Percentiles rank a stretch among this genome's conserved stretches.
phyloP scores from a whole-genome alignment of 83 land plant genomes.

The Picea abies region DNA sequence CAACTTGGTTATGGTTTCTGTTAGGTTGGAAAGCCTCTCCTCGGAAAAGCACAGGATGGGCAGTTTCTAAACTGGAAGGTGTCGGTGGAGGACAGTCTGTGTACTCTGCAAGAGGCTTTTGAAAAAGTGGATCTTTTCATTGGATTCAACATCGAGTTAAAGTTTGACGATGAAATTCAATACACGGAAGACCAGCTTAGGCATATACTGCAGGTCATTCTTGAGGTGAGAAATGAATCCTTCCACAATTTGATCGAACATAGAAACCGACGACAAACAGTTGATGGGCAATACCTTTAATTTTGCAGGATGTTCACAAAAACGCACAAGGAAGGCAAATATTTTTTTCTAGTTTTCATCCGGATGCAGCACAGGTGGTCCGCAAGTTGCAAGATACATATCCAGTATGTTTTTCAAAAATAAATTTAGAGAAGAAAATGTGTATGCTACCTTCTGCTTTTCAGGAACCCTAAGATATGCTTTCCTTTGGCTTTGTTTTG shows the following conservation, averaged over 20 bases:
- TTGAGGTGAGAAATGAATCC: conserved; percentile 29
- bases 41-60: no score
- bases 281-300: not conserved
- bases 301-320: conserved; percentile 52
- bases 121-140: conserved; percentile 58
- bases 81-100: conserved; percentile 65
- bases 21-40: no score
- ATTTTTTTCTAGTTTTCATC: conserved; percentile 88
- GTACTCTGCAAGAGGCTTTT: conserved; percentile 84
- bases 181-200: conserved; percentile 53
- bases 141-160: conserved; percentile 93
- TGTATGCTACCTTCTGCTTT: no score
- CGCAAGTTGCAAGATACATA: conserved; percentile 57
- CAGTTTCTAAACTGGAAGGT: conserved; percentile 56
- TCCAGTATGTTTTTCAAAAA: conserved; percentile 52
- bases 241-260: not conserved
- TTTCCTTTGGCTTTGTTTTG: not conserved
- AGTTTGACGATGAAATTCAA: conserved; percentile 69
- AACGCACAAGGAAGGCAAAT: conserved; percentile 57
- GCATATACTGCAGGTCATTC: conserved; percentile 44
- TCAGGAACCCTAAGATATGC: no score
- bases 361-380: conserved; percentile 76
- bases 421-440: no score
- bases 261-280: not conserved
- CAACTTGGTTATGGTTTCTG: no score